These are phyloP conservation scores for Thuja plicata DNA, from an alignment of 83 land plant genomes.

Conservation along the genomic window DNA sequence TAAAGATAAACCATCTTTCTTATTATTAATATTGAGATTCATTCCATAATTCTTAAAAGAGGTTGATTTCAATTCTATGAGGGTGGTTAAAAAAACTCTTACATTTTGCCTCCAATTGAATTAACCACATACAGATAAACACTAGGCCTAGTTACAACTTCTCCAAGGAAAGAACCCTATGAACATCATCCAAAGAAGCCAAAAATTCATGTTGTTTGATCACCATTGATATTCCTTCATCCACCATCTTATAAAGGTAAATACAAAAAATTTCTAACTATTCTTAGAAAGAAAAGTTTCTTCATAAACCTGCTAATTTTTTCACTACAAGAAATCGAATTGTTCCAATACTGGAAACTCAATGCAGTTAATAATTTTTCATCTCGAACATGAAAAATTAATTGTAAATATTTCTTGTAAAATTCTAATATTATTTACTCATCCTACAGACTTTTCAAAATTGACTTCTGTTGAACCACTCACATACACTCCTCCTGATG, in stretches of 20 bases:
- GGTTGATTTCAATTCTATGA: no score
- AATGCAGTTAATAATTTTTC: not conserved
- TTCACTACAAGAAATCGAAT: not conserved
- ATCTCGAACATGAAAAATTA: not conserved
- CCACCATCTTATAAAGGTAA: not conserved
- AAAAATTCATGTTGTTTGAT: not conserved
- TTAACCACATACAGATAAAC: no score
- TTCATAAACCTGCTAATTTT: not conserved
- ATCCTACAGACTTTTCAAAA: slow-evolving; percentile 48
- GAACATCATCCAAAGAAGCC: slow-evolving; percentile 4
- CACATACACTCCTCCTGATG: slow-evolving; percentile 55
- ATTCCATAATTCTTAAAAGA: no score
- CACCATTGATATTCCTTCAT: not conserved
- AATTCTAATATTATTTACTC: slow-evolving; percentile 1
- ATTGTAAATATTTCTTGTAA: not conserved
- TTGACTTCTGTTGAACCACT: slow-evolving; percentile 57
- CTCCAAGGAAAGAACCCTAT: not conserved
- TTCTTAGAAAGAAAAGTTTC: not conserved
- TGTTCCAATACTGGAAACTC: not conserved
- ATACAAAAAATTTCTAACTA: not conserved
- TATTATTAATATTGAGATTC: no score
- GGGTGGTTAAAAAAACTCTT: no score
- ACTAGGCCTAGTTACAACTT: not conserved
- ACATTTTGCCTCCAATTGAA: no score
- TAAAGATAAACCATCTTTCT: no score